A percentile compares a stretch with the other conserved stretches of the same genome.
Conservation (phyloP, 257 asterid genomes). For the Agastache rugosa region DNA sequence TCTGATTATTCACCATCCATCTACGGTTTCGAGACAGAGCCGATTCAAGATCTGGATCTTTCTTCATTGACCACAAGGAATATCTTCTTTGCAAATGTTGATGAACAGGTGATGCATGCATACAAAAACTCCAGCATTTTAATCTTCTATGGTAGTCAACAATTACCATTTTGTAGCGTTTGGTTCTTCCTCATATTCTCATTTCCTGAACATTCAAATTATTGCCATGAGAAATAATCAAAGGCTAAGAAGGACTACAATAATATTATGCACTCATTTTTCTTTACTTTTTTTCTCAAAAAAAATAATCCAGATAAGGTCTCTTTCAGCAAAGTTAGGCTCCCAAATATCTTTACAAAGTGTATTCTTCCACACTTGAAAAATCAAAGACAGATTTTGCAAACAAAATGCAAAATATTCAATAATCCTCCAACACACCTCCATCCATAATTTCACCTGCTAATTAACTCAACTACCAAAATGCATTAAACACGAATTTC, state of each 20-base stretch:
- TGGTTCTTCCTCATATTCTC: constrained; percentile 18
- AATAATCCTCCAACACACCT: background rate
- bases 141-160: constrained; percentile 30
- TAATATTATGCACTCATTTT: no score
- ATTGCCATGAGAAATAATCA: constrained; percentile 12
- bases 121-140: constrained; percentile 35
- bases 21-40: constrained; percentile 79
- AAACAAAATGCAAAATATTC: constrained; percentile 2
- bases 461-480: background rate
- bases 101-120: constrained; percentile 25
- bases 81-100: constrained; percentile 41
- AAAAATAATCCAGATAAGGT: constrained; percentile 7
- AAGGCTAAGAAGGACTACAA: background rate
- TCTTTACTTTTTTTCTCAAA: background rate
- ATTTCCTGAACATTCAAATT: constrained; percentile 34
- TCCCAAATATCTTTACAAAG: background rate
- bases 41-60: constrained; percentile 87
- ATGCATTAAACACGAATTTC: background rate
- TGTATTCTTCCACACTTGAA: background rate
- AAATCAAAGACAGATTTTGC: background rate
- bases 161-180: constrained; percentile 40
- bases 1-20: constrained; percentile 92
- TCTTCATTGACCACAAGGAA: constrained; percentile 96
- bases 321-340: background rate
- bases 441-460: background rate